Percentiles rank a stretch among this genome's conserved stretches.
These are phyloP conservation scores for Pseudogymnoascus sp. DNA, from an alignment of 2,329 filamentous ascomycete genomes.

Conservation along the genomic window DNA sequence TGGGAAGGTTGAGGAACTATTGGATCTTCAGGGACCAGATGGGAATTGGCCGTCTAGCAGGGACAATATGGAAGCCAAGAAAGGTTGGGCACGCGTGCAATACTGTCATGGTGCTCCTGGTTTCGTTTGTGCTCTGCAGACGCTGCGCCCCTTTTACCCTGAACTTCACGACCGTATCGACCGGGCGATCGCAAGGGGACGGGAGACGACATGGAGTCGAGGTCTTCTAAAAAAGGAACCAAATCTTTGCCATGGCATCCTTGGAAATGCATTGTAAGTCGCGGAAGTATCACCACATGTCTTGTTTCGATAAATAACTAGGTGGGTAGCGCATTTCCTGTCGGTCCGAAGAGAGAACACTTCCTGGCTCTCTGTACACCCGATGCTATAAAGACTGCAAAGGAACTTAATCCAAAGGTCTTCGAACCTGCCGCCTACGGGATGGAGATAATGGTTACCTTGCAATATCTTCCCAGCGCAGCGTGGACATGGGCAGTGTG, in stretches of 20 bases:
- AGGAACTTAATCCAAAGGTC: background rate
- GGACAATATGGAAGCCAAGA: background rate
- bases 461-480: background rate
- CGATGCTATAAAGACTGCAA: background rate
- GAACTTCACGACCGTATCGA: slow-evolving; percentile 46
- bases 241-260: slow-evolving; percentile 58
- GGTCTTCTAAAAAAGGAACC: slow-evolving; percentile 58
- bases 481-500: slow-evolving; percentile 1
- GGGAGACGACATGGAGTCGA: slow-evolving; percentile 46
- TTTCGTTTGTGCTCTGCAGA: slow-evolving; percentile 50
- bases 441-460: background rate
- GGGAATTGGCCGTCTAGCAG: slow-evolving; percentile 51
- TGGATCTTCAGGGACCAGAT: slow-evolving; percentile 51
- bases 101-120: slow-evolving; percentile 64
- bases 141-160: slow-evolving; percentile 50
- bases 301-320: background rate
- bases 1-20: slow-evolving; percentile 44
- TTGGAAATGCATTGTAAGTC: slow-evolving; percentile 49
- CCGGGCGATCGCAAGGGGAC: slow-evolving; percentile 42
- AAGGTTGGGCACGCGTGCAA: slow-evolving; percentile 40
- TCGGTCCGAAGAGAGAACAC: background rate
- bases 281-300: background rate
- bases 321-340: background rate
- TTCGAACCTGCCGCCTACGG: background rate
- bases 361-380: slow-evolving; percentile 1